A percentile compares a stretch with the other conserved stretches of the same genome.
Conservation (phyloP, 768 basidiomycete genomes). For the Calocera cornea region DNA sequence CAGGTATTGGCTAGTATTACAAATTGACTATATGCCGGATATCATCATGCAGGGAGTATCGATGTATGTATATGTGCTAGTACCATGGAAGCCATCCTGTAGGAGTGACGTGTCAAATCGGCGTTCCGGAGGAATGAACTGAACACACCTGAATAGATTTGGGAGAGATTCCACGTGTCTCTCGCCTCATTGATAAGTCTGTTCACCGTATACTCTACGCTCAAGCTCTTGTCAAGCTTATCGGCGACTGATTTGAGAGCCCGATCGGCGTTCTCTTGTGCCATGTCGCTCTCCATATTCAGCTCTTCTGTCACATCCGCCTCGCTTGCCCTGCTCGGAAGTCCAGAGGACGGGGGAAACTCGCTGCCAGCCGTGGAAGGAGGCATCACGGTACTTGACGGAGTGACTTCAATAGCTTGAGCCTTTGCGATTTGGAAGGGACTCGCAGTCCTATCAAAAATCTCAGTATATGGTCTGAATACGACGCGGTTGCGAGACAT, state of each 20-base stretch:
- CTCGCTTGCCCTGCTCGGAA: neutral
- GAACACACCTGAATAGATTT: conserved; percentile 58
- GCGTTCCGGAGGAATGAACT: neutral
- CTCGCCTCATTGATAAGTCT: conserved; percentile 82
- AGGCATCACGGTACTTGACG: neutral
- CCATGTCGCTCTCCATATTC: conserved; percentile 50
- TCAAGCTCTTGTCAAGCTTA: conserved; percentile 74
- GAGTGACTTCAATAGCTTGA: conserved; percentile 2
- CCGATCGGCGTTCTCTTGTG: conserved; percentile 79
- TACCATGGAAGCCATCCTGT: conserved; percentile 5
- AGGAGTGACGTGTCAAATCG: neutral
- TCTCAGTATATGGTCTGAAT: neutral
- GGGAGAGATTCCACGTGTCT: conserved; percentile 56
- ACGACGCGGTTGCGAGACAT: conserved; percentile 13
- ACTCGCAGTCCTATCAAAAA: conserved; percentile 51
- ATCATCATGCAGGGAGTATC: neutral
- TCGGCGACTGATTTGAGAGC: conserved; percentile 65
- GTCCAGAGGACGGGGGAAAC: neutral
- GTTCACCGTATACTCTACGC: conserved; percentile 88
- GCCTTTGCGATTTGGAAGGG: conserved; percentile 49
- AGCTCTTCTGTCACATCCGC: conserved; percentile 22
- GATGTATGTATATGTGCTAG: neutral
- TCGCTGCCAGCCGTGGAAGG: neutral
- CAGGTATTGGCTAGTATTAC: neutral
- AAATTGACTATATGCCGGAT: neutral